A percentile compares a stretch with the other conserved stretches of the same genome.
Evolutionary conservation across 1,284 basidiomycete genomes (phyloP).

Genomic region (Ustilago cynodontis): DNA sequence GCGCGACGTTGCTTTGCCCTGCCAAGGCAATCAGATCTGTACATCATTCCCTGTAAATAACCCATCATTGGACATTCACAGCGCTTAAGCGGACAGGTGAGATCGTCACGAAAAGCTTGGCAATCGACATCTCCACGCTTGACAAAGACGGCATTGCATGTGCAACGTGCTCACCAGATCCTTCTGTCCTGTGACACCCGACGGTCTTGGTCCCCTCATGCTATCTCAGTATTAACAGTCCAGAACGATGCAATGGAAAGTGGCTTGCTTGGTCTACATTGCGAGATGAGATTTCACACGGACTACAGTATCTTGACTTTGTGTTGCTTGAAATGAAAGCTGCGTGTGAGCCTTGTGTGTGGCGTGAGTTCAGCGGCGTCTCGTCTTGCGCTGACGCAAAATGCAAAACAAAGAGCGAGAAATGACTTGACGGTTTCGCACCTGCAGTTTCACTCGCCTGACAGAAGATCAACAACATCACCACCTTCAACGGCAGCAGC

Average conservation of each 20-base stretch:
- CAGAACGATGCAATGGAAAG: no score
- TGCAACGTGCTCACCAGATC: no score
- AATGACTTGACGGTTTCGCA: no score
- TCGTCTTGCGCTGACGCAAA: background rate
- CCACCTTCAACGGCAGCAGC: background rate
- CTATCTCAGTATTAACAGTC: background rate
- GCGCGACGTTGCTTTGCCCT: background rate
- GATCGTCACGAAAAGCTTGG: conserved; percentile 1
- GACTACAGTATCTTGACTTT: background rate
- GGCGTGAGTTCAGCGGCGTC: no score
- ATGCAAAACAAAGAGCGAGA: no score
- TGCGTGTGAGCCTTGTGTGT: no score
- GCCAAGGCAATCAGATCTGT: conserved; percentile 11
- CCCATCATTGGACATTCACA: background rate
- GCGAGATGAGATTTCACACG: background rate
- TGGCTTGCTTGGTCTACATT: background rate
- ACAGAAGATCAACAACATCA: background rate
- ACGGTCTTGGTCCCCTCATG: background rate
- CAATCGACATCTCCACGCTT: background rate
- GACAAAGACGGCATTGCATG: conserved; percentile 1
- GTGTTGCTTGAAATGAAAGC: background rate
- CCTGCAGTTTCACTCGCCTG: no score
- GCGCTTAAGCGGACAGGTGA: background rate
- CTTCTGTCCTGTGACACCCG: no score
- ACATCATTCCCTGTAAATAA: background rate